Percentiles rank a stretch among this genome's conserved stretches.
Conservation (phyloP, 139 green algal species). For the Haematococcus lacustris region DNA sequence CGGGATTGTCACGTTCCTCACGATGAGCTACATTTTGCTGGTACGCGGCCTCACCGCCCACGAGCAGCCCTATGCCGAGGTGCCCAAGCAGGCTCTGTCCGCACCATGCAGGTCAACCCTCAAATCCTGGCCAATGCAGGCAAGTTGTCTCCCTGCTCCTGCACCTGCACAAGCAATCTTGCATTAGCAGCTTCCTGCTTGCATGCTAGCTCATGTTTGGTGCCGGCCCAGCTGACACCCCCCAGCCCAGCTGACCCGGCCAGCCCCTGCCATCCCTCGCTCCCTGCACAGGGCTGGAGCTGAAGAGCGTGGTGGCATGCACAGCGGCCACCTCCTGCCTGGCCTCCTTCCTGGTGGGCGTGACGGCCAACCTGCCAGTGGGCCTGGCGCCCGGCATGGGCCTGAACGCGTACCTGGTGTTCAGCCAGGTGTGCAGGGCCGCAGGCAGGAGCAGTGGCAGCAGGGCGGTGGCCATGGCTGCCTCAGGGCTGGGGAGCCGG, state of each 20-base stretch:
- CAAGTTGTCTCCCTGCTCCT: no score
- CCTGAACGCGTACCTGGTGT: conserved; percentile 44
- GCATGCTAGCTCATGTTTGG: no score
- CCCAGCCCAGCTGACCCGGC: no score
- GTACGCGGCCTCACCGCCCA: no score
- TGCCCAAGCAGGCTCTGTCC: no score
- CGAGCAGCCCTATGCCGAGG: no score
- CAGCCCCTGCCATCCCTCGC: background rate
- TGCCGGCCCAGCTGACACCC: background rate
- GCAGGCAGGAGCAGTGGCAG: background rate
- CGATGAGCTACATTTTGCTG: conserved; percentile 15
- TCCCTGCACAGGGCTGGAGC: conserved; percentile 16
- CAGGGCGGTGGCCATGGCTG: background rate
- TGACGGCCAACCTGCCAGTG: conserved; percentile 66
- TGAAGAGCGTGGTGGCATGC: conserved; percentile 48
- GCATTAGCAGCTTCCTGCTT: no score
- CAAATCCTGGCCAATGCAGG: conserved; percentile 28
- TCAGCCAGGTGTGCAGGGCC: conserved; percentile 19
- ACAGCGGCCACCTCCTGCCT: conserved; percentile 56
- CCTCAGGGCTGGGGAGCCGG: background rate
- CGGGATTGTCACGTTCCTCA: conserved; percentile 28
- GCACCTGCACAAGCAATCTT: no score
- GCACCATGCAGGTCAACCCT: conserved; percentile 37
- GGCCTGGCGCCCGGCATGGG: conserved; percentile 69
- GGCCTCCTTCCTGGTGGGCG: conserved; percentile 54